Evolutionary conservation across 352 stramenopile genomes (phyloP).

Genomic region (Pythium phragmiticola): DNA sequence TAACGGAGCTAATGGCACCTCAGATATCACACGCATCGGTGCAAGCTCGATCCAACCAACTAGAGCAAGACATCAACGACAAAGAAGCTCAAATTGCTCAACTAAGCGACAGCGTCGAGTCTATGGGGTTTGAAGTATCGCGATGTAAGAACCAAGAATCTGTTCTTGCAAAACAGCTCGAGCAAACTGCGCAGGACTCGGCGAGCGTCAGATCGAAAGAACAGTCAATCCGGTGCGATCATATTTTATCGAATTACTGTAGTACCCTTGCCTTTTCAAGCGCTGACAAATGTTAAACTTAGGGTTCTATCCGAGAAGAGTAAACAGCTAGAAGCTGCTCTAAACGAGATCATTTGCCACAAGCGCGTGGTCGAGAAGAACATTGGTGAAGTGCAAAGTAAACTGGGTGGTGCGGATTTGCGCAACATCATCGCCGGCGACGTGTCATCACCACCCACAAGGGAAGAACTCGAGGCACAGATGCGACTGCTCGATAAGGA

Average conservation of each 20-base stretch:
- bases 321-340: not conserved
- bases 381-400: not conserved
- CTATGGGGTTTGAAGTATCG: not conserved
- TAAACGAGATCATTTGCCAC: not conserved
- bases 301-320: not conserved
- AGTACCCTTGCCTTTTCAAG: not conserved
- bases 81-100: slow-evolving; percentile 2
- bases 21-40: slow-evolving; percentile 3
- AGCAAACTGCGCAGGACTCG: not conserved
- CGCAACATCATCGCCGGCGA: not conserved
- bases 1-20: not conserved
- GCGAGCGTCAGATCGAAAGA: not conserved
- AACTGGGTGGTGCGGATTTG: not conserved
- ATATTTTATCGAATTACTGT: not conserved
- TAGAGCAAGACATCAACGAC: not conserved
- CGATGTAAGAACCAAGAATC: slow-evolving; percentile 4
- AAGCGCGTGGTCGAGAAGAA: slow-evolving; percentile 3
- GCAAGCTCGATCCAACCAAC: not conserved
- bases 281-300: not conserved
- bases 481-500: not conserved
- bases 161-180: not conserved
- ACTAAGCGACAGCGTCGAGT: not conserved
- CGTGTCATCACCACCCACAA: not conserved
- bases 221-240: not conserved
- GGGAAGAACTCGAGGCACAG: slow-evolving; percentile 2